Evolutionary conservation across 225 moss, liverwort and hornwort species (phyloP).

Genomic region (Climacium dendroides): DNA sequence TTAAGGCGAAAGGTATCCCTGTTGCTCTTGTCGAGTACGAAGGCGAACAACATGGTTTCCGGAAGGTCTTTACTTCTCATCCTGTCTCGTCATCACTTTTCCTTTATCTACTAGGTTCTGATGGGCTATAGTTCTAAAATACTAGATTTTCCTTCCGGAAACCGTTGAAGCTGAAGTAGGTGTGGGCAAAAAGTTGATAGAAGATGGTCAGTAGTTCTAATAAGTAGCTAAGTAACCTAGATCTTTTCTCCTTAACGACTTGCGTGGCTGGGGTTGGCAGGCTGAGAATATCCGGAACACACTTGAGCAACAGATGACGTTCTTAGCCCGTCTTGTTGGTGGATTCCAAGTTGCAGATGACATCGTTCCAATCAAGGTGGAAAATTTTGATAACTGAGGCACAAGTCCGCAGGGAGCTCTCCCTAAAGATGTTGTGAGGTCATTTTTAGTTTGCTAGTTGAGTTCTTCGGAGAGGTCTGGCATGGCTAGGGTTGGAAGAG

Average conservation of each 20-base stretch:
- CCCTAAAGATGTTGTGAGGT: not conserved
- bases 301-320: slow-evolving; percentile 83
- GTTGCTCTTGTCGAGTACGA: slow-evolving; percentile 88
- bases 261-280: slow-evolving; percentile 16
- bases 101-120: not conserved
- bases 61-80: slow-evolving; percentile 10
- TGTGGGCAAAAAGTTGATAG: not conserved
- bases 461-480: not conserved
- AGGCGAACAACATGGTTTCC: slow-evolving; percentile 86
- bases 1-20: slow-evolving; percentile 62
- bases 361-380: slow-evolving; percentile 60
- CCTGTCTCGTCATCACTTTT: not conserved
- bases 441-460: not conserved
- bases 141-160: not conserved
- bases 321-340: slow-evolving; percentile 73
- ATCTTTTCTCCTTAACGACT: not conserved
- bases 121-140: not conserved
- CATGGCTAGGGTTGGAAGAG: not conserved
- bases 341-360: slow-evolving; percentile 77
- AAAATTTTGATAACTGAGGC: slow-evolving; percentile 52
- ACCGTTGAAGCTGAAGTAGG: not conserved
- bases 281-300: slow-evolving; percentile 73
- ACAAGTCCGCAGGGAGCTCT: not conserved
- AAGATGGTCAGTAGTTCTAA: not conserved
- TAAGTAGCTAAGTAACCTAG: not conserved